A percentile compares a stretch with the other conserved stretches of the same genome.
These are phyloP conservation scores for Saururus chinensis DNA, from an alignment of 164 flowering plant species.

Conservation along the genomic window DNA sequence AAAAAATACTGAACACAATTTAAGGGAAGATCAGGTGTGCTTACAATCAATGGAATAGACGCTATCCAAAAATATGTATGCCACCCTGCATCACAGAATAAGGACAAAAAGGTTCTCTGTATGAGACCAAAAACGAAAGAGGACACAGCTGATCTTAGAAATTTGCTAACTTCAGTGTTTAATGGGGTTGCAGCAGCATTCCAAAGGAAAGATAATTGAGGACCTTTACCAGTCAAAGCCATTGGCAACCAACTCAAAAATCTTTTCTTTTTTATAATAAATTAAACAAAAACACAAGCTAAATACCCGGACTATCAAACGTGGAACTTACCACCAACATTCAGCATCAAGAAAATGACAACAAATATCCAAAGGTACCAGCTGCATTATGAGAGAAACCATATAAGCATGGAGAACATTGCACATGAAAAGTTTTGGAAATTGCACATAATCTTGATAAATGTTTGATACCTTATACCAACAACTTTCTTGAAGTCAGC, in stretches of 20 bases:
- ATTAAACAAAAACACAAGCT: not conserved
- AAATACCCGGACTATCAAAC: not conserved
- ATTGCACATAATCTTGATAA: not conserved
- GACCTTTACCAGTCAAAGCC: not conserved
- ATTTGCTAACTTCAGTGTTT: not conserved
- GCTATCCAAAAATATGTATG: conserved; percentile 84
- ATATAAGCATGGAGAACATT: not conserved
- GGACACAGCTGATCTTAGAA: not conserved
- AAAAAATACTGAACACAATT: not conserved
- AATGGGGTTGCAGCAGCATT: not conserved
- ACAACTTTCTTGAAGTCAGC: conserved; percentile 63
- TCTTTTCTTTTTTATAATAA: not conserved
- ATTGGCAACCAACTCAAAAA: not conserved
- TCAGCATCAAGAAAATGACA: conserved; percentile 70
- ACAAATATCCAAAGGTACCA: conserved; percentile 84
- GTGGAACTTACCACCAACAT: conserved; percentile 53
- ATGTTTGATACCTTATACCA: conserved; percentile 52
- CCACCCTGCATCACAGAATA: conserved; percentile 60
- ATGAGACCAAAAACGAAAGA: not conserved
- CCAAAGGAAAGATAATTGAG: not conserved
- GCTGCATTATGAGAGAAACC: conserved; percentile 28
- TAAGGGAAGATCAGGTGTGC: conserved; percentile 12
- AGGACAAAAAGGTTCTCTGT: not conserved
- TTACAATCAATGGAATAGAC: conserved; percentile 70
- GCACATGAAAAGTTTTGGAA: not conserved